Base-by-base conservation (phyloP, 1,284 basidiomycete genomes). In the Naganishia liquefaciens region DNA sequence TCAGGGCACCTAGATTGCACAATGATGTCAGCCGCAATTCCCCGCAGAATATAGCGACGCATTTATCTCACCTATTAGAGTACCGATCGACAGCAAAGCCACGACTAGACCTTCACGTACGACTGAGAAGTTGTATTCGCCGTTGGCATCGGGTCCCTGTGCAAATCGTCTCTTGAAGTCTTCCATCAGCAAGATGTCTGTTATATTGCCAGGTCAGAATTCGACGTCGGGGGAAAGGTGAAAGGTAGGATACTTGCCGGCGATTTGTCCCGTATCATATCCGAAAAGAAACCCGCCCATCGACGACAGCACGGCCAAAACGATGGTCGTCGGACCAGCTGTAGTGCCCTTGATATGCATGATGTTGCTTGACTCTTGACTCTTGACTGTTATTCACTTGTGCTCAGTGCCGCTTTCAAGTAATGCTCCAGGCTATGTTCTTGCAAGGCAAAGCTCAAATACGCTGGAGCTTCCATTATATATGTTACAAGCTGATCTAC, bases 221-320 rank as follows among this genome's bases (percentile, higher is more conserved):
- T 37, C 30, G 13, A 23, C 62, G 53, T 27, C n/a, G 54, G 30
- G 17, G 15, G 54, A 21, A 43, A 67, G 57, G 37, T 39, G 54
- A 21, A 43, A 67, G 57, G 37, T 39, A 50, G 50, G 72, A 77
- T 63, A 73, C 79, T 78, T n/a, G 70, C 37, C 23, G 13, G 33
- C 33, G 33, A 37, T 37, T 37, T 37, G 33, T 37, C 58, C 33
- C 19, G 49, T 27, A 37, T 39, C 47, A 49, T 50, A 61, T 67
- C 86, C 86, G 70, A 88, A 88, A 70, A 89, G 87, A 78, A 88
- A 89, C 58, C 88, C 88, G 67, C 88, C 89, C 84, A 90, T 89
- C 61, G 85, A 86, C 47, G 88, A 87, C 33, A 91, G 76, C 51
- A 71, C 54, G 30, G 66, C 66, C 28, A 71, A 52, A 46, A 58